Conservation (phyloP, 1,139 yeast genomes). For the Yamadazyma songkhlaensis region DNA sequence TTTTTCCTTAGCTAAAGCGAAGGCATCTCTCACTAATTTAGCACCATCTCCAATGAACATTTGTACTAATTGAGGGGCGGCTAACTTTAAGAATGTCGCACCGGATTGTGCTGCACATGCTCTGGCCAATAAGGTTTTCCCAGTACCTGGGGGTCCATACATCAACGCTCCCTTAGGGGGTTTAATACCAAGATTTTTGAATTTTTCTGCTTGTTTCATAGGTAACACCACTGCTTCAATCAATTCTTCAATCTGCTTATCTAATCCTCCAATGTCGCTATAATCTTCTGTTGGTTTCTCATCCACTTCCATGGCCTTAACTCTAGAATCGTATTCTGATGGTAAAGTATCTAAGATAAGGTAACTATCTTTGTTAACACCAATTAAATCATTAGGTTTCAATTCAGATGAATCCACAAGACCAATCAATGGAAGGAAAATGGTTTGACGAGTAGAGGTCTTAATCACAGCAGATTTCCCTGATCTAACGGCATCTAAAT, state of each 20-base stretch:
- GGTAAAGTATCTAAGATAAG: constrained; percentile 92
- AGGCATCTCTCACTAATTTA: constrained; percentile 94
- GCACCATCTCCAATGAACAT: constrained; percentile 99
- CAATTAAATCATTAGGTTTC: constrained; percentile 95
- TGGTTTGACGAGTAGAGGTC: constrained; percentile 96
- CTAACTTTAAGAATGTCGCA: constrained; percentile 94
- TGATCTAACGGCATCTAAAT: constrained; percentile 83
- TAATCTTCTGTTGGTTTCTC: constrained; percentile 97
- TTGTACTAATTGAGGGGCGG: constrained; percentile 98
- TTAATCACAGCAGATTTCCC: constrained; percentile 99
- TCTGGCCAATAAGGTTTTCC: constrained; percentile 93
- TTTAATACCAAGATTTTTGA: constrained; percentile 86
- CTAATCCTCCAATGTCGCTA: constrained; percentile 96
- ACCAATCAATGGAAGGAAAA: constrained; percentile 93
- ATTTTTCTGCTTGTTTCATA: constrained; percentile 97
- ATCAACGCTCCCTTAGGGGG: constrained; percentile 98
- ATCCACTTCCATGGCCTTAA: constrained; percentile 99
- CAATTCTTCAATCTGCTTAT: constrained; percentile 95
- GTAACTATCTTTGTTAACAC: constrained; percentile 96
- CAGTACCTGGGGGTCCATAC: constrained; percentile 99
- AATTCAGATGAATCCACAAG: constrained; percentile 83
- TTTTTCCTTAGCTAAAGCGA: constrained; percentile 97
- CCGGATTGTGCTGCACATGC: constrained; percentile 99
- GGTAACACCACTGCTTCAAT: constrained; percentile 98
- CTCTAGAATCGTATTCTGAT: constrained; percentile 95